Evolutionary conservation across 2,329 filamentous ascomycete genomes (phyloP).

Genomic region (Juglanconis juglandina): DNA sequence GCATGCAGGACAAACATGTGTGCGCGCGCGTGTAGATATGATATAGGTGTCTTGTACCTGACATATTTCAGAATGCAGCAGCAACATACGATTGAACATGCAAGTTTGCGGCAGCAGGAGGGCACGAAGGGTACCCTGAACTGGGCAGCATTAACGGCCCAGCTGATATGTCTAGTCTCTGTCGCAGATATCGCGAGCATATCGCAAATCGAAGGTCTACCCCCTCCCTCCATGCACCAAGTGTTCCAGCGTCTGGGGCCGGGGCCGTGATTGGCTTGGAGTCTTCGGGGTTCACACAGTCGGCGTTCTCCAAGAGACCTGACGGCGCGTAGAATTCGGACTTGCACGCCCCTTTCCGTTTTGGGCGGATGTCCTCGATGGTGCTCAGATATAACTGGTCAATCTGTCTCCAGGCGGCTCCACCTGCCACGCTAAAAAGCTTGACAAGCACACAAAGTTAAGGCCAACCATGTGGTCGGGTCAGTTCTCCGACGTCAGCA

Average conservation of each 20-base stretch:
- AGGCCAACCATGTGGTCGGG: neutral
- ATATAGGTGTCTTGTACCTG: neutral
- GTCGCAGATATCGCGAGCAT: conserved; percentile 5
- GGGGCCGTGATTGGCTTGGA: conserved; percentile 35
- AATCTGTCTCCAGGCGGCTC: neutral
- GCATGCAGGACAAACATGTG: neutral
- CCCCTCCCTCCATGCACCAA: conserved; percentile 34
- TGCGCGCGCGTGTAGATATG: neutral
- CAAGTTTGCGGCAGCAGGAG: neutral
- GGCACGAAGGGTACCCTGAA: conserved; percentile 3
- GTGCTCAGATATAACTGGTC: neutral
- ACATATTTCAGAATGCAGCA: neutral
- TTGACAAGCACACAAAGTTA: too few relatives aligned
- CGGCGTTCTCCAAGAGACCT: conserved; percentile 27
- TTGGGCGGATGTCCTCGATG: neutral
- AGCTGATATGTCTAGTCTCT: neutral
- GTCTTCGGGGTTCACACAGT: conserved; percentile 25
- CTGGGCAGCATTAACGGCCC: neutral
- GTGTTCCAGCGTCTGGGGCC: conserved; percentile 33
- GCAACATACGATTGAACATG: neutral
- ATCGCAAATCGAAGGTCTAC: neutral
- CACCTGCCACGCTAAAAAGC: neutral
- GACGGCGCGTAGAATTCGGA: conserved; percentile 37
- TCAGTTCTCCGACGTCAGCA: neutral
- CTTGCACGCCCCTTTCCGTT: conserved; percentile 6